These are phyloP conservation scores for Pyricularia grisea DNA, from an alignment of 2,329 filamentous ascomycete species.

Conservation along the genomic window DNA sequence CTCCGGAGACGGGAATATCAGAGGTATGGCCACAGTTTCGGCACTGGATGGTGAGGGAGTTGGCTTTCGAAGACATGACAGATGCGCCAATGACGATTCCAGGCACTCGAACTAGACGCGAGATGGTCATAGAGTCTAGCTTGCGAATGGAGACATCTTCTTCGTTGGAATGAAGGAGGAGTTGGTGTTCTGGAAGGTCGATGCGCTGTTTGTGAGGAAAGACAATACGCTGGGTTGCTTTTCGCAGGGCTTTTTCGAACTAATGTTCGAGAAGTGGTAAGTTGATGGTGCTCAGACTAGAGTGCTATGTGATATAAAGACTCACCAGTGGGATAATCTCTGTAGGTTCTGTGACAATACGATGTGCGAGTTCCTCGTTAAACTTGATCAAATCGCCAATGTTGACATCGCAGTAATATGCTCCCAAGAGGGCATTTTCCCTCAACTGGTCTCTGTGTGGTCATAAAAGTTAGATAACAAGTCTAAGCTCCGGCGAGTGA, in stretches of 20 bases:
- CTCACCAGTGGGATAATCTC: slow-evolving; percentile 85
- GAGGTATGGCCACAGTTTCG: slow-evolving; percentile 70
- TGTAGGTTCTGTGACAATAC: slow-evolving; percentile 77
- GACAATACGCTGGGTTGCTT: slow-evolving; percentile 88
- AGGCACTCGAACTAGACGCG: slow-evolving; percentile 89
- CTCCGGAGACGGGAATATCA: slow-evolving; percentile 65
- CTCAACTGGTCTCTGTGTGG: slow-evolving; percentile 76
- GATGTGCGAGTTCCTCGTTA: slow-evolving; percentile 89
- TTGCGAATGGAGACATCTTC: slow-evolving; percentile 90
- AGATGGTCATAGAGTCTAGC: slow-evolving; percentile 85
- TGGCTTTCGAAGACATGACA: slow-evolving; percentile 93
- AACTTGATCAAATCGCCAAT: slow-evolving; percentile 93
- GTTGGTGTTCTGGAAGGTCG: slow-evolving; percentile 79
- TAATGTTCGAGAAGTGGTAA: slow-evolving; percentile 22
- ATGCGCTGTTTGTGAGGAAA: slow-evolving; percentile 64
- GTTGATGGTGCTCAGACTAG: neutral
- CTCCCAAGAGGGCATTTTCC: slow-evolving; percentile 89
- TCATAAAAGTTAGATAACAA: neutral
- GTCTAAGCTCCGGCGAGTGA: neutral
- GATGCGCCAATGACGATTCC: slow-evolving; percentile 97
- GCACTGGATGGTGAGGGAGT: slow-evolving; percentile 76
- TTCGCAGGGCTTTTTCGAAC: slow-evolving; percentile 86
- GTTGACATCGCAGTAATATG: slow-evolving; percentile 93
- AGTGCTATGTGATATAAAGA: neutral
- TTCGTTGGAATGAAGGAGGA: slow-evolving; percentile 87